Conservation (phyloP, 2,329 filamentous ascomycete genomes). For the Elsinoe fawcettii region DNA sequence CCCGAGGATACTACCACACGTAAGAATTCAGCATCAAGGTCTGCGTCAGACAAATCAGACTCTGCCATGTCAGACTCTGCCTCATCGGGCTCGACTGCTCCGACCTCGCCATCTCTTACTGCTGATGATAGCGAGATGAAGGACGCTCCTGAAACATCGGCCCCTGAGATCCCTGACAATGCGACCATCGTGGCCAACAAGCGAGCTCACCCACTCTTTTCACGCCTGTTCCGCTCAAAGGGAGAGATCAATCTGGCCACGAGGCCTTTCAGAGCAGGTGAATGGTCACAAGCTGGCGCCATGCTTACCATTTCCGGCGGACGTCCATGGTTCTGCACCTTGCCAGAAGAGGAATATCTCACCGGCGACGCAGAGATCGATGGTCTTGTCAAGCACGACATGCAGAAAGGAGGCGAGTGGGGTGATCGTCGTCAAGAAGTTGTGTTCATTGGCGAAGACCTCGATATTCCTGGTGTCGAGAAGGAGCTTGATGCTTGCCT, state of each 20-base stretch:
- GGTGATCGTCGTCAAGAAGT: conserved; percentile 64
- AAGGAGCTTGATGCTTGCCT: conserved; percentile 53
- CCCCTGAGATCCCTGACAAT: conserved; percentile 24
- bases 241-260: conserved; percentile 55
- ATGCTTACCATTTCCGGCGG: conserved; percentile 56
- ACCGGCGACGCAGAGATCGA: conserved; percentile 42
- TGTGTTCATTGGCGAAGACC: conserved; percentile 63
- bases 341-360: conserved; percentile 45
- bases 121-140: conserved; percentile 22
- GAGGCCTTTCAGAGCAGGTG: conserved; percentile 47
- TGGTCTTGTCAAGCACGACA: conserved; percentile 43
- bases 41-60: conserved; percentile 21
- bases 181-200: conserved; percentile 48
- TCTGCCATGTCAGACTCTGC: conserved; percentile 29
- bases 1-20: conserved; percentile 23
- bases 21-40: conserved; percentile 26
- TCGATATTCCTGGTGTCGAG: conserved; percentile 48
- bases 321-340: conserved; percentile 52
- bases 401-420: conserved; percentile 45
- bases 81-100: not conserved
- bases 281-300: conserved; percentile 58
- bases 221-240: conserved; percentile 55
- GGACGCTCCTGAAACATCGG: conserved; percentile 4
- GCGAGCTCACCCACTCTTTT: conserved; percentile 45
- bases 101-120: not conserved